Conservation (phyloP, 2,329 filamentous ascomycete species). For the Beauveria sp. region DNA sequence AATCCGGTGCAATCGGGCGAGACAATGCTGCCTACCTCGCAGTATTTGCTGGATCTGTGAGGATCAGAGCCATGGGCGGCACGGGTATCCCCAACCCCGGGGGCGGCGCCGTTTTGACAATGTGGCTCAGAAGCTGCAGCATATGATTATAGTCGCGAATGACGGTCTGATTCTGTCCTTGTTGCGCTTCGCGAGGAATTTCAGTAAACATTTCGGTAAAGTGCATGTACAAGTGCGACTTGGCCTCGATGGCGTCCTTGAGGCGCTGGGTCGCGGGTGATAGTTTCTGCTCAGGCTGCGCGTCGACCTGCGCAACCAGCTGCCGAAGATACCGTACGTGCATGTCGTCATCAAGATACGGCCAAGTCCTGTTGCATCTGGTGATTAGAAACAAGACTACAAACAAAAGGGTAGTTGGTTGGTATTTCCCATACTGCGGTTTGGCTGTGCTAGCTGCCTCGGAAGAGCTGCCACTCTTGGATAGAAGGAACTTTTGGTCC, state of each 20-base stretch:
- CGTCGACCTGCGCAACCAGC: background rate
- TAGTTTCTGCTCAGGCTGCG: background rate
- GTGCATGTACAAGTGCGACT: constrained; percentile 8
- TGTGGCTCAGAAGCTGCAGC: constrained; percentile 1
- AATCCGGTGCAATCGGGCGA: no score
- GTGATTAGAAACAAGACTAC: background rate
- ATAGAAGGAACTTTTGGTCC: background rate
- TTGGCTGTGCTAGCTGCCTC: no score
- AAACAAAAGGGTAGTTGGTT: no score
- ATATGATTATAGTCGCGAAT: constrained; percentile 3
- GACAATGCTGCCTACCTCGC: constrained; percentile 29
- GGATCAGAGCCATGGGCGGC: background rate
- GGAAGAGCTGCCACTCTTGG: background rate
- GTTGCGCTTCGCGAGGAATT: background rate
- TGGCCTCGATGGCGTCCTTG: constrained; percentile 4
- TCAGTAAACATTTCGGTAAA: constrained; percentile 9
- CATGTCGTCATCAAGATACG: background rate
- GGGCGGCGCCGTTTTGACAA: constrained; percentile 23
- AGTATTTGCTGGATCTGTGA: constrained; percentile 45
- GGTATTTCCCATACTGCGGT: background rate
- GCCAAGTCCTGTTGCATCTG: background rate
- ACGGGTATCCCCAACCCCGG: constrained; percentile 17
- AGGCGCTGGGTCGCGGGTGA: constrained; percentile 1
- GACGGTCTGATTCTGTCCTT: background rate
- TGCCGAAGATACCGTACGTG: background rate